phyloP scores from a whole-genome alignment of 1,139 yeast species.

The Pichia sp. region DNA sequence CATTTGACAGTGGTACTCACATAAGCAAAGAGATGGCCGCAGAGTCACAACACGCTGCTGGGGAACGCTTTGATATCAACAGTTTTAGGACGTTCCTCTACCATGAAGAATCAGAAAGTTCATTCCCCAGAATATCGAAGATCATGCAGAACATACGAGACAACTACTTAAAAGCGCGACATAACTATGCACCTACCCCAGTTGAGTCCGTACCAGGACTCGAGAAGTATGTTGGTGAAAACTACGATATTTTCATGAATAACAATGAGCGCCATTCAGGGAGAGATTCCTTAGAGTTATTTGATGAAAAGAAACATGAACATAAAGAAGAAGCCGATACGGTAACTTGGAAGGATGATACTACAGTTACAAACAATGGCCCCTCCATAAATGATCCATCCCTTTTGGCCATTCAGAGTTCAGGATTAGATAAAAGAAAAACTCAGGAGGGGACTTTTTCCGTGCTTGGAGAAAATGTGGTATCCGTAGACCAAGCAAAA shows the following conservation, averaged over 20 bases:
- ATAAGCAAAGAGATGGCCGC: background rate
- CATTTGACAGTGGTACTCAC: background rate
- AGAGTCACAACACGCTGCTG: slow-evolving; percentile 1
- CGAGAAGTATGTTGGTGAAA: background rate
- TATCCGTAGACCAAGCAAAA: slow-evolving; percentile 11
- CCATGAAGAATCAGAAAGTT: background rate
- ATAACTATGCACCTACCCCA: slow-evolving; percentile 8
- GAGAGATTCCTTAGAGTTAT: background rate
- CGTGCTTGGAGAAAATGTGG: slow-evolving; percentile 11
- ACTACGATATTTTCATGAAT: background rate
- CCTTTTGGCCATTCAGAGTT: too few relatives aligned
- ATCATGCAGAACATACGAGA: slow-evolving; percentile 9
- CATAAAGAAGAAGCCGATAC: background rate
- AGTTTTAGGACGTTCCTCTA: slow-evolving; percentile 2
- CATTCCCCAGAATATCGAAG: background rate
- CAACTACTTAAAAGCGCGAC: slow-evolving; percentile 3
- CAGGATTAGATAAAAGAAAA: background rate
- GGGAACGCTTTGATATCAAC: slow-evolving; percentile 4
- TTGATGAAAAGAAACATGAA: background rate
- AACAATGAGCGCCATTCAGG: background rate
- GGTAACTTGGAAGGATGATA: background rate
- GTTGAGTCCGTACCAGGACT: slow-evolving; percentile 6
- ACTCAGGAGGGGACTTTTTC: slow-evolving; percentile 8
- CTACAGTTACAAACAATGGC: background rate
- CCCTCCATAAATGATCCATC: background rate